Evolutionary conservation across 1,284 basidiomycete genomes (phyloP), one percentile per base, ranked within the genome.

Genomic region (Cutaneotrichosporon cyanovorans): DNA sequence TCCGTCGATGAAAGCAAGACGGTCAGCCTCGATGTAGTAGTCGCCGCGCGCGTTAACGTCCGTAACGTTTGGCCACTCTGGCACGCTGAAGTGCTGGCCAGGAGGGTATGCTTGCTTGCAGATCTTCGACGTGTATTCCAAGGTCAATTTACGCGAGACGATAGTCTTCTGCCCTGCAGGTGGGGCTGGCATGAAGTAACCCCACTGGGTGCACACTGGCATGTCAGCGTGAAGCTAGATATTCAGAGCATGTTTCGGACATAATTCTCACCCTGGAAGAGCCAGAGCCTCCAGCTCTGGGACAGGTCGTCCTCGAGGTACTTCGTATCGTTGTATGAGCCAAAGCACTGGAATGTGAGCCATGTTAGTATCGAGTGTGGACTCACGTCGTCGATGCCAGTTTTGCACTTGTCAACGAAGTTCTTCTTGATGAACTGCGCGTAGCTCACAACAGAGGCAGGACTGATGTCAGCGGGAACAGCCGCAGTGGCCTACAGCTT

Each of bases 211-310:
- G 73, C 89, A 95, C 48, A 71, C 67, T 63, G 51, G 1, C 4
- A n/a, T n/a, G 25, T 48, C 38, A 56, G 49, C 20, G 19, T 16
- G 2, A 14, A 18, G 16, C 8, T n/a, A n/a, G n/a, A n/a, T n/a
- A n/a, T n/a, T n/a, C n/a, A n/a, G n/a, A n/a, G n/a, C n/a, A n/a
- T n/a, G n/a, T n/a, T n/a, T n/a, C n/a, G n/a, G n/a, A 2, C 19
- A 0, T 12, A 12, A 11, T 3, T 44, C 60, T 16, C 33, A 67
- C 65, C 65, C 69, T 95, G 91, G 78, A 90, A 97, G 2, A 77
- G 66, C 92, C 92, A 97, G 10, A 85, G 75, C 36, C 89, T 77
- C 87, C 88, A 92, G 0, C n/a, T n/a, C 64, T 86, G 78, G 48
- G 79, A 74, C 7, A 87, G 70, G 12, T 76, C 78, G 0, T 77